A percentile compares a stretch with the other conserved stretches of the same genome.
These are phyloP conservation scores for Musa itinerans DNA, from an alignment of 176 grass and related monocot genomes.

Conservation along the genomic window DNA sequence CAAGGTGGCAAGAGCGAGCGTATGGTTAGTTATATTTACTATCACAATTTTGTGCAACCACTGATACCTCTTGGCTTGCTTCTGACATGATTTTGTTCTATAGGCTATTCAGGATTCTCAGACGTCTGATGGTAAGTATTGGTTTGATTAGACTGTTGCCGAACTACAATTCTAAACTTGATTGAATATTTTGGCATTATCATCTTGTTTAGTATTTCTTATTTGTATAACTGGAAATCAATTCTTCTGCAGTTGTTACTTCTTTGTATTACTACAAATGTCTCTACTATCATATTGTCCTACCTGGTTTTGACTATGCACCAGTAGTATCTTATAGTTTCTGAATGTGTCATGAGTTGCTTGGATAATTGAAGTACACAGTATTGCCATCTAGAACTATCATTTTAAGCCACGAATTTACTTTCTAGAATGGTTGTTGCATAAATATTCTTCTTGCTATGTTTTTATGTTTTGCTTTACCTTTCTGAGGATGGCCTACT, in stretches of 20 bases:
- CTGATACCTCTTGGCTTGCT: background rate
- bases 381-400: no score
- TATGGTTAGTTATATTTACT: background rate
- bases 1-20: background rate
- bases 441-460: no score
- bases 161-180: background rate
- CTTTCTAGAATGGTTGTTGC: background rate
- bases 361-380: no score
- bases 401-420: no score
- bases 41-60: background rate
- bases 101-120: constrained; percentile 12
- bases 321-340: no score
- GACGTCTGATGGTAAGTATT: constrained; percentile 1
- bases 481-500: background rate
- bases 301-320: background rate
- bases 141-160: background rate
- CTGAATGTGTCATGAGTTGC: no score
- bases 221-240: background rate
- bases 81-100: constrained; percentile 8
- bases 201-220: background rate
- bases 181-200: background rate
- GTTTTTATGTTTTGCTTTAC: background rate
- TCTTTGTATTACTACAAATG: no score
- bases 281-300: background rate
- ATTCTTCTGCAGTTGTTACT: no score